Percentiles rank a stretch among this genome's conserved stretches.
Evolutionary conservation across 371 early-diverging fungal genomes (phyloP).

Genomic region (Mucor irregularis): DNA sequence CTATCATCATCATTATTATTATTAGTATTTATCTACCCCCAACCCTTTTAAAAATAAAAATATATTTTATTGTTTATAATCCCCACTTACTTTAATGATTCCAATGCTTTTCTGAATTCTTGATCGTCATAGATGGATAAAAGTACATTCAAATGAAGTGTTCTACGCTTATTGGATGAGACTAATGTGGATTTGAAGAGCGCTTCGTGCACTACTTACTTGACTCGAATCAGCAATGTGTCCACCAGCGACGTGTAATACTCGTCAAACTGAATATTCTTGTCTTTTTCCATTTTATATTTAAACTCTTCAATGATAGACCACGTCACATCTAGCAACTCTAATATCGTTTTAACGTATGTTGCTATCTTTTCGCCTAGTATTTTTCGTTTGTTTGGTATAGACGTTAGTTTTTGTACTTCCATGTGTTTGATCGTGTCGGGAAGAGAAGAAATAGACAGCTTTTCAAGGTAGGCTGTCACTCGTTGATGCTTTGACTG

Average conservation of each 20-base stretch:
- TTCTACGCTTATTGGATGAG: not conserved
- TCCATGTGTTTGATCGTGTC: too few species aligned
- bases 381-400: not conserved
- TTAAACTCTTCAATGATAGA: conserved; percentile 21
- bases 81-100: conserved; percentile 14
- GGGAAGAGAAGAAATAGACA: too few species aligned
- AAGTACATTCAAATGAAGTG: conserved; percentile 12
- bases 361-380: not conserved
- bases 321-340: conserved; percentile 16
- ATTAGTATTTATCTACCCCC: not conserved
- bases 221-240: conserved; percentile 8
- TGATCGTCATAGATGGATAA: conserved; percentile 12
- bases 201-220: not conserved
- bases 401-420: not conserved
- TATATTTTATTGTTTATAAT: not conserved
- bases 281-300: conserved; percentile 7
- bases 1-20: conserved; percentile 9
- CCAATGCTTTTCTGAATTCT: conserved; percentile 5
- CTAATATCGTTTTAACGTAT: conserved; percentile 4
- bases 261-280: not conserved
- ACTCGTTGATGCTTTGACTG: not conserved
- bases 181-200: not conserved
- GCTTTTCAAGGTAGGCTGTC: too few species aligned
- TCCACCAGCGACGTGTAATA: conserved; percentile 11
- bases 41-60: not conserved